phyloP scores from a whole-genome alignment of 441 rosid species.

The Melastoma candidum region DNA sequence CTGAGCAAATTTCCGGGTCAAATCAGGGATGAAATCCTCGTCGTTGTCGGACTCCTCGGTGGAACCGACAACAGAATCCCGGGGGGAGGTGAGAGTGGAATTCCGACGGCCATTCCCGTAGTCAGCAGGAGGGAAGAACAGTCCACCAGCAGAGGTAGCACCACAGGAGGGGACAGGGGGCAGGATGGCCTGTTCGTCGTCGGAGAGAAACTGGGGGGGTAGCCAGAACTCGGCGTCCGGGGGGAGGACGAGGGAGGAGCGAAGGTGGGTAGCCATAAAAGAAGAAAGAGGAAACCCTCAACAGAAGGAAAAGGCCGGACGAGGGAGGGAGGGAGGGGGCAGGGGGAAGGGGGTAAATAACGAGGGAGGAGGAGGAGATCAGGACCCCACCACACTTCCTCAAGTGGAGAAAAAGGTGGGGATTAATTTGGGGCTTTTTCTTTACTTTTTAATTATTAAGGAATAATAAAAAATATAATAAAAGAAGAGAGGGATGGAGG shows the following conservation, averaged over 20 bases:
- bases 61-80: slow-evolving; percentile 47
- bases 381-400: too few species aligned
- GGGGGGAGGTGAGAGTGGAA: slow-evolving; percentile 49
- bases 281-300: too few species aligned
- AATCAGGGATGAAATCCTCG: slow-evolving; percentile 35
- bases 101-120: slow-evolving; percentile 30
- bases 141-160: slow-evolving; percentile 12
- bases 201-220: slow-evolving; percentile 62
- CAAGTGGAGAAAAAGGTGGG: too few species aligned
- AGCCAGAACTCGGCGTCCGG: slow-evolving; percentile 68
- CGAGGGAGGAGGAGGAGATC: too few species aligned
- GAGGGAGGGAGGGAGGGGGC: too few species aligned
- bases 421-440: too few species aligned
- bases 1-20: slow-evolving; percentile 35
- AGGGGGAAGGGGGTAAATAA: too few species aligned
- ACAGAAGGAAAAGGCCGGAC: neutral
- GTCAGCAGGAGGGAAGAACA: slow-evolving; percentile 13
- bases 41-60: slow-evolving; percentile 46
- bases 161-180: neutral
- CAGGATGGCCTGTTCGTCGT: slow-evolving; percentile 25
- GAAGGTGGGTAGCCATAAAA: slow-evolving; percentile 40
- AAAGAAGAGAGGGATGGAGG: too few species aligned
- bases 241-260: neutral
- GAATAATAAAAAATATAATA: too few species aligned
- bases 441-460: too few species aligned